A percentile compares a stretch with the other conserved stretches of the same genome.
Conservation (phyloP, 108 stramenopile species). For the Licmophora abbreviata region DNA sequence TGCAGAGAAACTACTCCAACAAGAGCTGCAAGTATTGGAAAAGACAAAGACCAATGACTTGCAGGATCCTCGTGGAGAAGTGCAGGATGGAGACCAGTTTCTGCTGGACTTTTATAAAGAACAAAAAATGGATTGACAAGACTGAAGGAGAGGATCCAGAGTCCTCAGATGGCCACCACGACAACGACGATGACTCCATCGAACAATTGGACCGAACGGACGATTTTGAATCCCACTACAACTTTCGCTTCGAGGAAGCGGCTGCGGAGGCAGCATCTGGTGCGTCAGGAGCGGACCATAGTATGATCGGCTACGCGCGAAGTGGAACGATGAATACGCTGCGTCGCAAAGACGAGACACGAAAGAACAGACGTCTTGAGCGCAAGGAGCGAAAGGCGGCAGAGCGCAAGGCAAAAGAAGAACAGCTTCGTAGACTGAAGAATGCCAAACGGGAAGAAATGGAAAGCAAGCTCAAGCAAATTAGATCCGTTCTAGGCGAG, state of each 20-base stretch:
- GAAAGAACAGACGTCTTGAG: conserved; percentile 80
- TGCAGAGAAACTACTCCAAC: conserved; percentile 43
- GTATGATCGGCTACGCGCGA: conserved; percentile 77
- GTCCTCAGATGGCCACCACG: conserved; percentile 12
- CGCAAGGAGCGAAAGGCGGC: conserved; percentile 90
- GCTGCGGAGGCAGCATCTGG: conserved; percentile 33
- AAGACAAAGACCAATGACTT: conserved; percentile 13
- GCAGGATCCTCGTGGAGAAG: conserved; percentile 85
- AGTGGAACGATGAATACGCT: conserved; percentile 57
- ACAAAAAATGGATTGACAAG: conserved; percentile 70
- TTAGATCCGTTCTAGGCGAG: conserved; percentile 72
- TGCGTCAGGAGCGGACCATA: conserved; percentile 48
- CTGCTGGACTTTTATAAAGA: conserved; percentile 74
- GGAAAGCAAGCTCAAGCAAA: conserved; percentile 63
- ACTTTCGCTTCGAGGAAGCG: conserved; percentile 98
- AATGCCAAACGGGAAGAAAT: conserved; percentile 93
- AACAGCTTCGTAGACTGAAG: conserved; percentile 88
- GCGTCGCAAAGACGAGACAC: conserved; percentile 87
- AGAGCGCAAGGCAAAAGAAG: conserved; percentile 91
- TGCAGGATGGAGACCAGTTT: conserved; percentile 82
- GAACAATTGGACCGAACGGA: conserved; percentile 89
- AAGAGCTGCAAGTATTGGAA: conserved; percentile 53
- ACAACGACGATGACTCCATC: conserved; percentile 77
- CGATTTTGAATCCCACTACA: conserved; percentile 96
- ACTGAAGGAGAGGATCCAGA: conserved; percentile 14